phyloP scores from a whole-genome alignment of 2,329 filamentous ascomycete species.

The Anthostomella pinea region DNA sequence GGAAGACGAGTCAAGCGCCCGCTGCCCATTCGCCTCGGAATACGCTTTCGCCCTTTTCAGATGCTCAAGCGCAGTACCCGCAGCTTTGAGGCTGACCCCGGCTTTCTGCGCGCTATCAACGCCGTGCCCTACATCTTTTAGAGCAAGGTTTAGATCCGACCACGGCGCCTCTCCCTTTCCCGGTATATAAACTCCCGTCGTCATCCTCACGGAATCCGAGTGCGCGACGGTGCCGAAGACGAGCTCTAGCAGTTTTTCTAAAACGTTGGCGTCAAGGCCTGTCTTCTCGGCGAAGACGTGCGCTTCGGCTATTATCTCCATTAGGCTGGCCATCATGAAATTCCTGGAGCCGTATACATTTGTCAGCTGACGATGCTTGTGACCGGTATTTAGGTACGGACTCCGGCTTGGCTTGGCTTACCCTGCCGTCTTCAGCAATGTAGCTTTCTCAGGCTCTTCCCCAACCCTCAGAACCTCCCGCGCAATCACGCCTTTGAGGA shows the following conservation, averaged over 20 bases:
- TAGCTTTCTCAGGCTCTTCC: slow-evolving; percentile 40
- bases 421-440: slow-evolving; percentile 48
- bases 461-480: slow-evolving; percentile 42
- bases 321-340: slow-evolving; percentile 11
- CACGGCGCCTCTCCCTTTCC: slow-evolving; percentile 36
- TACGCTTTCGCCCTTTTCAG: slow-evolving; percentile 41
- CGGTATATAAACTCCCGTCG: slow-evolving; percentile 38
- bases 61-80: slow-evolving; percentile 41
- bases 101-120: slow-evolving; percentile 40
- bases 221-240: slow-evolving; percentile 38
- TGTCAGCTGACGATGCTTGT: too few relatives aligned
- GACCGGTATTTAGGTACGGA: too few relatives aligned
- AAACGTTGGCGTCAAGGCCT: slow-evolving; percentile 35
- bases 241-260: slow-evolving; percentile 43
- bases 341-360: slow-evolving; percentile 6
- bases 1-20: slow-evolving; percentile 47
- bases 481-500: slow-evolving; percentile 40
- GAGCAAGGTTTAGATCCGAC: slow-evolving; percentile 47
- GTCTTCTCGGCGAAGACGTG: slow-evolving; percentile 48
- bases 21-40: slow-evolving; percentile 30
- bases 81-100: slow-evolving; percentile 39
- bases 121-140: slow-evolving; percentile 52
- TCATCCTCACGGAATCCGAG: slow-evolving; percentile 37
- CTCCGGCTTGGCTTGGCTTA: too few relatives aligned
- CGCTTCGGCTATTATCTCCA: slow-evolving; percentile 42